phyloP scores from a whole-genome alignment of 495 filamentous ascomycete genomes.

The Peziza echinospora region DNA sequence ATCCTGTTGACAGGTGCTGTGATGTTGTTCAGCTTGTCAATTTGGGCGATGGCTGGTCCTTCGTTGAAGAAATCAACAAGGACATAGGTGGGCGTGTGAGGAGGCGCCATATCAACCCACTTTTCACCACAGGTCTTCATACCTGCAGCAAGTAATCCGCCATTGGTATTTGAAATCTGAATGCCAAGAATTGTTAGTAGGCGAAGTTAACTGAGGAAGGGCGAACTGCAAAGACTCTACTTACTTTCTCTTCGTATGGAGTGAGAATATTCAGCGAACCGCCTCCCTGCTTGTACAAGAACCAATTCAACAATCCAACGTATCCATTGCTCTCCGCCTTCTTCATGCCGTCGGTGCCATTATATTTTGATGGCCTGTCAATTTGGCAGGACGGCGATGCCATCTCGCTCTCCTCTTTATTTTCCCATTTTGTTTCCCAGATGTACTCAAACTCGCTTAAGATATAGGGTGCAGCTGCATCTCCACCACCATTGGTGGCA shows the following conservation, averaged over 20 bases:
- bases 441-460: conserved; percentile 45
- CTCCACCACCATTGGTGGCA: conserved; percentile 33
- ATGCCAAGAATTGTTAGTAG: too few relatives aligned
- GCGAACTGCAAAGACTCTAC: too few relatives aligned
- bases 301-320: background rate
- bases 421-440: conserved; percentile 47
- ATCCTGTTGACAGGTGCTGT: background rate
- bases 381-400: background rate
- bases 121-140: conserved; percentile 28
- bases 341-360: background rate
- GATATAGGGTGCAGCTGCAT: conserved; percentile 33
- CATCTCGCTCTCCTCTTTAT: conserved; percentile 15
- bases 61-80: conserved; percentile 48
- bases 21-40: conserved; percentile 20
- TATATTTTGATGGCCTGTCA: background rate
- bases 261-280: too few relatives aligned
- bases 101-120: conserved; percentile 28
- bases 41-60: conserved; percentile 34
- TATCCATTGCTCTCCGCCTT: background rate
- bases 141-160: conserved; percentile 30
- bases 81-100: conserved; percentile 27
- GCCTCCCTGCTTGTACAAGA: too few relatives aligned
- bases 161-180: background rate
- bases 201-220: too few relatives aligned
- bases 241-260: too few relatives aligned